Evolutionary conservation across 192 early-diverging fungal genomes (phyloP).

Genomic region (Coemansia aciculifera): DNA sequence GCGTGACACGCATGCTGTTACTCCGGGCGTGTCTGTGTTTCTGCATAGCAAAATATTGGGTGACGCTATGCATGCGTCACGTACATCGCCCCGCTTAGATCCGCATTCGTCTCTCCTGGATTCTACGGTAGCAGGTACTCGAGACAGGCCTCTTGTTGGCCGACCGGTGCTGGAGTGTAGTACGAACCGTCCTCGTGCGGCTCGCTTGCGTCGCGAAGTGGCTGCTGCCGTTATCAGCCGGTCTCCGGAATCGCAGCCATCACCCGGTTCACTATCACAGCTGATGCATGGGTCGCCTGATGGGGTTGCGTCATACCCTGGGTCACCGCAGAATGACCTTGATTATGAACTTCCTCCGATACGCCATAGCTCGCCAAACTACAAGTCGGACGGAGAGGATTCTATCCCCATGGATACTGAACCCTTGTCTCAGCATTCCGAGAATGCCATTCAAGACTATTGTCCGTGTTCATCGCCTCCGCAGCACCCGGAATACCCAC

Average conservation of each 20-base stretch:
- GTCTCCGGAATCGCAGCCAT: neutral
- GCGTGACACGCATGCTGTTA: constrained; percentile 12
- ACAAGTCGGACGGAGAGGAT: neutral
- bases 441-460: neutral
- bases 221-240: constrained; percentile 1
- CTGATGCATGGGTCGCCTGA: constrained; percentile 8
- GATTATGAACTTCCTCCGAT: constrained; percentile 7
- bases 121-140: neutral
- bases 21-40: neutral
- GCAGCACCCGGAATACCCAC: neutral
- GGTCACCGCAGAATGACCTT: neutral
- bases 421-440: neutral
- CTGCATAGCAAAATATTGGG: neutral
- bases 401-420: constrained; percentile 4
- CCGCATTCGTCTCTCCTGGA: neutral
- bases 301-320: neutral
- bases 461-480: neutral
- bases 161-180: neutral
- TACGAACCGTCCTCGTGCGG: neutral
- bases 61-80: neutral
- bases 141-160: neutral
- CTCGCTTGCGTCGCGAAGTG: neutral
- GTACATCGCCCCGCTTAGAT: neutral
- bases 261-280: neutral
- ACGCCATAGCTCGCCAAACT: constrained; percentile 2